These are phyloP conservation scores for Pleurotus salmoneostramineus DNA, from an alignment of 768 basidiomycete genomes.

Conservation along the genomic window DNA sequence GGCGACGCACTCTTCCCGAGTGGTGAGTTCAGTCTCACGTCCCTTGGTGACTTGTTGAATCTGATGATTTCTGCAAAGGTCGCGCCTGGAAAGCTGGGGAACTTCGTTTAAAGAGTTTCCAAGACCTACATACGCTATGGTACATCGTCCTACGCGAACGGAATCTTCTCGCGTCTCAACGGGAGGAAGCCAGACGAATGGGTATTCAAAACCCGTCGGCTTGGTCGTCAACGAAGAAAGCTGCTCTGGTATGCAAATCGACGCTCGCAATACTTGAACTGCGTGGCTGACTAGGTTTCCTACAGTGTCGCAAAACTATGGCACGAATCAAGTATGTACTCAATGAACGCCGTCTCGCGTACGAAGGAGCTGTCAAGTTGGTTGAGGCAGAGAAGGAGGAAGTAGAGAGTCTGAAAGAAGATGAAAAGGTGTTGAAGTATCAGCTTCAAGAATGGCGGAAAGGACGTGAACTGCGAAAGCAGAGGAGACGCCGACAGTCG, in stretches of 20 bases:
- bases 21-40: conserved; percentile 18
- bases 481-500: neutral
- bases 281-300: conserved; percentile 1
- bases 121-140: conserved; percentile 93
- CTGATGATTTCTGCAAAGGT: conserved; percentile 46
- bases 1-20: conserved; percentile 21
- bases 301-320: conserved; percentile 90
- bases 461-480: conserved; percentile 12
- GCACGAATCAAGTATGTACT: conserved; percentile 92
- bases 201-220: conserved; percentile 31
- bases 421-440: conserved; percentile 23
- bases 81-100: conserved; percentile 86
- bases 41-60: neutral
- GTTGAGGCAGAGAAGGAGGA: conserved; percentile 30
- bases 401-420: conserved; percentile 14
- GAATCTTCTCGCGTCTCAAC: conserved; percentile 87
- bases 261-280: neutral
- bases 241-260: conserved; percentile 38
- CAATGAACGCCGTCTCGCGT: conserved; percentile 85
- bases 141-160: conserved; percentile 86
- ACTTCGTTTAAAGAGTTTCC: conserved; percentile 86
- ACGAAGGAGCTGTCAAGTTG: conserved; percentile 61
- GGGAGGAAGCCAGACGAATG: conserved; percentile 68
- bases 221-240: conserved; percentile 30
- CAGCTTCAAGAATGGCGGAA: conserved; percentile 18